Base-by-base conservation (phyloP, 805 yeast genomes). In the Cyberlindnera xishuangbannaensis region DNA sequence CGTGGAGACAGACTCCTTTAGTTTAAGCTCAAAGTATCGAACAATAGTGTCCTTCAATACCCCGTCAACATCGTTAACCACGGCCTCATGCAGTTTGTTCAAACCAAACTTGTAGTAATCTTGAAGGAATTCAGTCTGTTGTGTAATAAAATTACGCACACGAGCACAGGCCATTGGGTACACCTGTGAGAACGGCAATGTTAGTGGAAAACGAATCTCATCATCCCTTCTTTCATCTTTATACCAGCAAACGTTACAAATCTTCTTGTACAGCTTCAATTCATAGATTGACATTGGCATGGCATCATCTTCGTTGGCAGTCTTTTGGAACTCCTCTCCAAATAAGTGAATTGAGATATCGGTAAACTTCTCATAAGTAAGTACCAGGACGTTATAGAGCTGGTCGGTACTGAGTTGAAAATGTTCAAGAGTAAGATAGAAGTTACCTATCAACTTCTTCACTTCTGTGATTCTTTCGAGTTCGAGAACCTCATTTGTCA, bases 111-210 rank as follows among this genome's bases (percentile, higher is more conserved):
- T 78, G 41, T 71, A 71, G 49, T 78, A 80, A 44, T 77, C 78
- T 31, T 73, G 73, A 25, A 83, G 59, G 49, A 88, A 92, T 14
- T 64, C 61, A n/a, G 73, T 64, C 32, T 83, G 69, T 39, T 76
- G 76, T 18, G 72, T 67, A 15, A 88, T 69, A 25, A 83, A 75
- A 13, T 76, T 69, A 34, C 85, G 69, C 14, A 84, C 58, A 23
- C 83, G 78, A 16, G 85, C 73, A 57, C 97, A 90, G 20, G 86
- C 76, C 61, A 85, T 81, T 17, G 95, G 88, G 50, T 86, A 88
- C 39, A 86, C 76, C 36, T 83, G 82, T 33, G 95, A 84, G 51
- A 90, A 92, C 12, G 97, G 97, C 33, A 90, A 60, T 0, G 80
- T 74, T 40, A 76, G 66, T 2, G 85, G 81, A 37, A 73, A 73